Base-by-base conservation (phyloP, 2,329 filamentous ascomycete genomes). In the Paraconiothyrium brasiliense region DNA sequence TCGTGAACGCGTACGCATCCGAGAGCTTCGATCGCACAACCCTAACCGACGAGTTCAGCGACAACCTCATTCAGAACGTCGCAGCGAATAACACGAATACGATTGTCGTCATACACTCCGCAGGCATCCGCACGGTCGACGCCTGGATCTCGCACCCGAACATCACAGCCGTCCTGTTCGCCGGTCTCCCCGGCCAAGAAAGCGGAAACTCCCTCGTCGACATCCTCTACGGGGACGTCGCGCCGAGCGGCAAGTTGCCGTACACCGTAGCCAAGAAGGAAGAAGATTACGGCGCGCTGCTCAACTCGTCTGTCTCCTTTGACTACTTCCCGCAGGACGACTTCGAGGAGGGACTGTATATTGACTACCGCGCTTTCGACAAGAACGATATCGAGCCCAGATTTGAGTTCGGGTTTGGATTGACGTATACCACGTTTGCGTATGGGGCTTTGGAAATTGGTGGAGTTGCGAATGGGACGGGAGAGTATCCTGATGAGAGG, bases 301-400 rank as follows among this genome's bases (percentile, higher is more conserved):
- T 93, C 9, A 75, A 89, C 50, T 68, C 67, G 1, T 73, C 73
- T 14, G 67, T 77, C 11, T 69, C 71, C 8, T 88, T 88, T 76
- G 76, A 86, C 68, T 85, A 89, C 22, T 86, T 88, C 9, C 90
- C 92, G n/a, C 91, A 95, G 70, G 80, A 87, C 20, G 84, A 92
- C 69, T 96, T 92, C 74, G 81, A 82, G 1, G 92, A 95, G 75
- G 92, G 92, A 6, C 81, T 90, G 57, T 92, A 93, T 76, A 93
- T 95, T 73, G 92, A 95, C 77, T 92, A 93, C 79, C 87, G 90
- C 48, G 83, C 88, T 70, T 92, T 95, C 54, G 92, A 95, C 78
- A 82, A 83, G 66, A 72, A 83, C 43, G 82, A 86, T 62, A 84
- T 86, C 54, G 85, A 86, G 0, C 91, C 92, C 1, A 86, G 91